These are phyloP conservation scores for Collybiopsis confluens DNA, from an alignment of 768 basidiomycete species.

Conservation along the genomic window DNA sequence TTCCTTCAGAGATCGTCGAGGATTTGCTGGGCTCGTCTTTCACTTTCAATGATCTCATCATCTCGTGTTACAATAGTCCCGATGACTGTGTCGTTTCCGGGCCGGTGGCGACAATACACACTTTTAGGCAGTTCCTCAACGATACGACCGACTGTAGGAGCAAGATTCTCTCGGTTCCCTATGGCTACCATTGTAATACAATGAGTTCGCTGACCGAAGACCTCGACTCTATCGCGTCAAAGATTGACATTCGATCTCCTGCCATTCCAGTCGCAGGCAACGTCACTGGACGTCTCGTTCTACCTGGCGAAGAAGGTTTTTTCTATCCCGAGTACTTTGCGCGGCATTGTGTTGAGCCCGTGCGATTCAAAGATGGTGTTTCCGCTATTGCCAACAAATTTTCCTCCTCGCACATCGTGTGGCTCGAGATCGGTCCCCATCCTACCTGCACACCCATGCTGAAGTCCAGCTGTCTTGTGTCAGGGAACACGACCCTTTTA, in stretches of 20 bases:
- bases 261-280: constrained; percentile 61
- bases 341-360: constrained; percentile 56
- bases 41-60: constrained; percentile 33
- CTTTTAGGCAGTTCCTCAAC: constrained; percentile 39
- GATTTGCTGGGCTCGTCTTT: constrained; percentile 28
- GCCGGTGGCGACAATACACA: constrained; percentile 35
- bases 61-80: constrained; percentile 63
- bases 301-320: constrained; percentile 43
- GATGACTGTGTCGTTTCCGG: constrained; percentile 60
- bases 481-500: constrained; percentile 33
- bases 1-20: constrained; percentile 29
- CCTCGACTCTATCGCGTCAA: constrained; percentile 35
- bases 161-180: constrained; percentile 47
- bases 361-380: constrained; percentile 50
- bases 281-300: constrained; percentile 48
- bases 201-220: constrained; percentile 57
- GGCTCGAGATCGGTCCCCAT: constrained; percentile 71
- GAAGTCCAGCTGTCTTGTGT: constrained; percentile 31
- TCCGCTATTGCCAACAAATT: constrained; percentile 29
- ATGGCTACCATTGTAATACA: constrained; percentile 63
- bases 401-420: constrained; percentile 33
- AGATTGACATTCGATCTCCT: constrained; percentile 39
- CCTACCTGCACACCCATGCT: constrained; percentile 55
- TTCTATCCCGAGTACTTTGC: constrained; percentile 52
- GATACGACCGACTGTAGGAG: constrained; percentile 30